Evolutionary conservation across 2,329 filamentous ascomycete species (phyloP).

Genomic region (Hypoxylon sp.): DNA sequence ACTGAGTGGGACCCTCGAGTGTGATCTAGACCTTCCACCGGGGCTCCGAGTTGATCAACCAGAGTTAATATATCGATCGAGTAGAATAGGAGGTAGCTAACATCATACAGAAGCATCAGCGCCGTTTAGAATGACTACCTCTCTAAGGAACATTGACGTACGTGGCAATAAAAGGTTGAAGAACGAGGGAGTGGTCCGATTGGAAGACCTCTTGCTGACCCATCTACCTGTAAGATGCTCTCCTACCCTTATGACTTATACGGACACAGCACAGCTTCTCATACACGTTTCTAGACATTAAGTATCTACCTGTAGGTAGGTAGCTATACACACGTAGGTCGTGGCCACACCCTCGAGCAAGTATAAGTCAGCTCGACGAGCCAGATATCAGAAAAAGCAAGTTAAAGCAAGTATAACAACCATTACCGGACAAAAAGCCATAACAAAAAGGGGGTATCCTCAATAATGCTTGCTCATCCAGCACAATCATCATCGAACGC

Average conservation of each 20-base stretch:
- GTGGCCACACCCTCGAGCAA: not conserved
- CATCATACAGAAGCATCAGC: not conserved
- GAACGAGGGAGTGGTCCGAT: not conserved
- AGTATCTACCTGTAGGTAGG: not conserved
- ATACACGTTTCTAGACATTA: not conserved
- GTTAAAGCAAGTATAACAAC: not conserved
- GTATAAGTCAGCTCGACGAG: not conserved
- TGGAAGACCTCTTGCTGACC: not conserved
- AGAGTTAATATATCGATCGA: not conserved
- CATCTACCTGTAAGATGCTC: not conserved
- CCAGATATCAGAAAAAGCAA: not conserved
- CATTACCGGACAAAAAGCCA: slow-evolving; percentile 2
- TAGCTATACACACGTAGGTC: not conserved
- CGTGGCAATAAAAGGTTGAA: not conserved
- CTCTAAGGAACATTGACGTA: no score
- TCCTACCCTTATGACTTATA: not conserved
- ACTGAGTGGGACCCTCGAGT: not conserved
- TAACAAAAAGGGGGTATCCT: slow-evolving; percentile 21
- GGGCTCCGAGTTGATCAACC: not conserved
- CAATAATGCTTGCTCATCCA: slow-evolving; percentile 7
- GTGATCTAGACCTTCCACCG: not conserved
- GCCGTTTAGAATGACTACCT: not conserved
- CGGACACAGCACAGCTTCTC: not conserved
- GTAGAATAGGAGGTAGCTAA: not conserved
- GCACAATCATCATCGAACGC: not conserved